Evolutionary conservation across 805 yeast genomes (phyloP), one percentile per base, ranked within the genome.

Genomic region (Yamadazyma kitorensis): DNA sequence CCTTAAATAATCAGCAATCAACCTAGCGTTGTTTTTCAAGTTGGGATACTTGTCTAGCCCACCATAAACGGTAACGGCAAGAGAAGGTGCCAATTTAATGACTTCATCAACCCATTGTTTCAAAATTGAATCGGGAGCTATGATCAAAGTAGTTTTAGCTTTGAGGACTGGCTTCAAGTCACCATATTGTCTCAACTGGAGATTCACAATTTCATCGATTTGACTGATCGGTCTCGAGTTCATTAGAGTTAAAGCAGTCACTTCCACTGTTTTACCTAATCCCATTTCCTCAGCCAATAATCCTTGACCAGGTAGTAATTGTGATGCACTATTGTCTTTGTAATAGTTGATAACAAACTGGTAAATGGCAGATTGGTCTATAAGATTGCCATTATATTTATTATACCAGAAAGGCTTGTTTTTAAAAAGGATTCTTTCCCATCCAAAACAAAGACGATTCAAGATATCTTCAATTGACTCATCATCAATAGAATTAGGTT

Each of bases 231-330:
- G 68, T 11, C 96, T 59, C 20, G 65, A 78, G 53, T 93, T 82
- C 31, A 80, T 50, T 2, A 78, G 51, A 0, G 83, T 59, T 24
- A 91, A 60, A 0, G 95, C 68, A 2, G 86, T 66, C 10, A 88
- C 67, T 54, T 93, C 98, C 4, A 93, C 79, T 0, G 98, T 91
- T 52, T 93, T 93, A 0, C 98, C 98, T 6, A 93, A 69, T 0
- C 98, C 98, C 98, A 93, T 93, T 57, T 93, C 98, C 50, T 91
- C 98, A 1, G 93, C 83, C 21, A 93, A 56, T 6, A 93, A 61
- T 0, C 94, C 96, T 32, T 71, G 68, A 0, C 74, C 80, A 2
- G 77, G 63, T 44, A 72, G 40, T 33, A n/a, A n/a, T n/a, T n/a
- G n/a, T n/a, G n/a, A n/a, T n/a, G n/a, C n/a, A 39, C 49, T 38